phyloP scores from a whole-genome alignment of 2,329 filamentous ascomycete species.

The Monosporascus sp. region DNA sequence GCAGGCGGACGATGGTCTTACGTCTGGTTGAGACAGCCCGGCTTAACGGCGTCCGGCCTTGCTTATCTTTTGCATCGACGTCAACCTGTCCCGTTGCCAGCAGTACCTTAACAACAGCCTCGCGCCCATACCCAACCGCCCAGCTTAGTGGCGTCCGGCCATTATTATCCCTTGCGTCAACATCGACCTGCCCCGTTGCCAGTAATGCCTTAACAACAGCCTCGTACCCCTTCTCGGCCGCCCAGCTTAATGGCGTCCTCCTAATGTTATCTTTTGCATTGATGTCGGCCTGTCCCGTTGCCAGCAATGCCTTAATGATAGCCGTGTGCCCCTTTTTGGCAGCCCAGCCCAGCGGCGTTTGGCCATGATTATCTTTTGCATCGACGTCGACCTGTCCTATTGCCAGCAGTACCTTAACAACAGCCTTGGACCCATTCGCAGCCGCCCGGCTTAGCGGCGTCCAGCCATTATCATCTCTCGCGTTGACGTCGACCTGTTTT shows the following conservation, averaged over 20 bases:
- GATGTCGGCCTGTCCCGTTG: not conserved
- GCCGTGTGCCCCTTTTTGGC: too few species aligned
- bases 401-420: not conserved
- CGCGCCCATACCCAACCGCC: not conserved
- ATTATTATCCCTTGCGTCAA: too few species aligned
- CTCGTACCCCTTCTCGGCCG: not conserved
- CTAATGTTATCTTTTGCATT: not conserved
- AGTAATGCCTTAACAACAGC: not conserved
- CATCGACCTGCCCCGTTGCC: not conserved
- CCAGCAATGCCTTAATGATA: too few species aligned
- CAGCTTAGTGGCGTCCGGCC: too few species aligned
- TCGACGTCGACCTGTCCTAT: not conserved
- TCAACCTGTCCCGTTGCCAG: not conserved
- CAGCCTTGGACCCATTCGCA: too few species aligned
- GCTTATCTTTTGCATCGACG: not conserved
- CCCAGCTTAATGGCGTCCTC: not conserved
- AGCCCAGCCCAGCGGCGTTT: too few species aligned
- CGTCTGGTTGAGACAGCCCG: not conserved
- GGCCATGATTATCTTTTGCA: not conserved
- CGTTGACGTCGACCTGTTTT: too few species aligned
- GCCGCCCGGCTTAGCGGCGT: too few species aligned
- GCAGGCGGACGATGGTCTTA: too few species aligned
- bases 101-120: not conserved
- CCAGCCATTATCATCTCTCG: too few species aligned
- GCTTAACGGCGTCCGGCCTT: not conserved